These are phyloP conservation scores for Rubroboletus satanas DNA, from an alignment of 768 basidiomycete species.

Conservation along the genomic window DNA sequence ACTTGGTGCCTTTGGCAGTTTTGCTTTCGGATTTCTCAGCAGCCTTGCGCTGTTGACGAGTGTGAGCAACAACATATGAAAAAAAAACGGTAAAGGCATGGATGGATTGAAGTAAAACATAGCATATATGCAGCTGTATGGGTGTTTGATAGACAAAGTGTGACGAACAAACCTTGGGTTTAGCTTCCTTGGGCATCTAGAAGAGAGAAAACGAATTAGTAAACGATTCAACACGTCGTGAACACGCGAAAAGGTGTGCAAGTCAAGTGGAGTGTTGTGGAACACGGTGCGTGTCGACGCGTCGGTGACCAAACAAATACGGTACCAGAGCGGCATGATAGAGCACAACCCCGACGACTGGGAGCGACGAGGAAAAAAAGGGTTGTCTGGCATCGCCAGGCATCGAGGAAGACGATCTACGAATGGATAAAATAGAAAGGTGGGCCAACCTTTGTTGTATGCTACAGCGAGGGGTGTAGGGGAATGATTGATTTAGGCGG, in stretches of 20 bases:
- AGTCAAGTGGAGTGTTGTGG: constrained; percentile 26
- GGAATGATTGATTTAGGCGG: constrained; percentile 33
- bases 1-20: constrained; percentile 60
- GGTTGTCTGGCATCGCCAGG: constrained; percentile 12
- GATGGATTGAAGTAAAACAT: constrained; percentile 6
- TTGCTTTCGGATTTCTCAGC: constrained; percentile 61
- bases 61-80: constrained; percentile 13
- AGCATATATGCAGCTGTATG: constrained; percentile 19
- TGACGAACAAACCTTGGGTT: constrained; percentile 55
- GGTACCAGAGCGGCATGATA: constrained; percentile 18
- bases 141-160: neutral
- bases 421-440: constrained; percentile 19
- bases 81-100: neutral
- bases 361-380: constrained; percentile 7
- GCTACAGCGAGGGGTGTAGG: constrained; percentile 24
- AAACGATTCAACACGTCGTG: constrained; percentile 39
- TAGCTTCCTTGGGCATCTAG: constrained; percentile 79
- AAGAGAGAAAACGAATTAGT: constrained; percentile 33
- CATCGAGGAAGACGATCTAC: constrained; percentile 25
- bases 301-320: constrained; percentile 38
- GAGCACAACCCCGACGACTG: constrained; percentile 27
- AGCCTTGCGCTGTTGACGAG: constrained; percentile 59
- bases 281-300: constrained; percentile 35
- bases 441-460: constrained; percentile 29
- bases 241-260: constrained; percentile 29